Conservation (phyloP, 352 stramenopile species). For the Albugo candida region DNA sequence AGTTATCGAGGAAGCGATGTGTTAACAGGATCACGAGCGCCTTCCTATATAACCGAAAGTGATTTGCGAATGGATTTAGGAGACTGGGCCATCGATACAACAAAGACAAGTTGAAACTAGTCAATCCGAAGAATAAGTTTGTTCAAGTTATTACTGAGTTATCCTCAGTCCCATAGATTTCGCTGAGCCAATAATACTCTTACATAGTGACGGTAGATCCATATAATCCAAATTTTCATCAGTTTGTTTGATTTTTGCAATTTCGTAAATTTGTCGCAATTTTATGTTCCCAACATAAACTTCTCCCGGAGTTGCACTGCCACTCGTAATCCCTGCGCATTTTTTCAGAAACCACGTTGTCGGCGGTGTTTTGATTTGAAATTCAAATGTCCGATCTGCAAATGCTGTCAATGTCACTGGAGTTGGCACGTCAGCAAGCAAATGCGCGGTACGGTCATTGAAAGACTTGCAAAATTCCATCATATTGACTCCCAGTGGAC, state of each 20-base stretch:
- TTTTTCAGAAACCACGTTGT: conserved; percentile 89
- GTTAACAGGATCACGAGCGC: conserved; percentile 48
- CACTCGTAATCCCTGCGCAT: conserved; percentile 69
- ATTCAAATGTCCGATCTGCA: conserved; percentile 91
- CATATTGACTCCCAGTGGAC: conserved; percentile 98
- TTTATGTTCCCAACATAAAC: conserved; percentile 69
- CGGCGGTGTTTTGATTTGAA: conserved; percentile 88
- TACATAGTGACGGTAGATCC: conserved; percentile 80
- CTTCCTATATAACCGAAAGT: conserved; percentile 63
- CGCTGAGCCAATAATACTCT: conserved; percentile 83
- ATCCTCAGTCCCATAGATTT: conserved; percentile 85
- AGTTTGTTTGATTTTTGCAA: conserved; percentile 93
- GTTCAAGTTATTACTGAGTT: conserved; percentile 12
- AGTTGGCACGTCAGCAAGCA: conserved; percentile 84
- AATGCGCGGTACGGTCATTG: conserved; percentile 88
- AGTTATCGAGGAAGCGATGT: conserved; percentile 78
- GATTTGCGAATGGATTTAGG: conserved; percentile 72
- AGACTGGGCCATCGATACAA: conserved; percentile 7
- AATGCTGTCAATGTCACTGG: conserved; percentile 86
- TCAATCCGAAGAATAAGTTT: neutral
- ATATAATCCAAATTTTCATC: conserved; percentile 88
- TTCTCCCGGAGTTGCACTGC: conserved; percentile 55
- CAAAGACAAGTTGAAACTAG: too few species aligned
- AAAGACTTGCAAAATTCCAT: conserved; percentile 99
- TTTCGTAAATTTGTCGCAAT: conserved; percentile 94